Percentiles rank a stretch among this genome's conserved stretches.
phyloP scores from a whole-genome alignment of 108 stramenopile species.

The Nitzschia sp. region DNA sequence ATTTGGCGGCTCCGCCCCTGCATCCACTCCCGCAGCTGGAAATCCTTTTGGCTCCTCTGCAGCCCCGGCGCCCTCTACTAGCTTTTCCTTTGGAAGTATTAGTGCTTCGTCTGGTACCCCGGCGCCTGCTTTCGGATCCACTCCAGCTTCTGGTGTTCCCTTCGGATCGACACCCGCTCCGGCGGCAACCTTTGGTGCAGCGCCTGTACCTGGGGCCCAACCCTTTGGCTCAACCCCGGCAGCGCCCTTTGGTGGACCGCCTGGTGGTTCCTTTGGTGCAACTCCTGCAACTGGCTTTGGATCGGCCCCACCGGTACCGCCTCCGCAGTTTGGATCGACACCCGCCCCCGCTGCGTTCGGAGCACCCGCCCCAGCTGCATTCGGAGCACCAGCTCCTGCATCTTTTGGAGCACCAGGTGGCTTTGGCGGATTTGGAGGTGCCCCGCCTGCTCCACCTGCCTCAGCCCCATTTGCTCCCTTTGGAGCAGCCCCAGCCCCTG shows the following conservation, averaged over 20 bases:
- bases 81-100: slow-evolving; percentile 15
- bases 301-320: neutral
- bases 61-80: slow-evolving; percentile 2
- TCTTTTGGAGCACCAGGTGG: slow-evolving; percentile 11
- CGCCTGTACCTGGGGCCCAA: neutral
- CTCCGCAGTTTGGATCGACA: slow-evolving; percentile 7
- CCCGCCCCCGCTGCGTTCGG: slow-evolving; percentile 14
- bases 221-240: slow-evolving; percentile 23
- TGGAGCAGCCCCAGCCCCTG: slow-evolving; percentile 13
- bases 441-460: neutral
- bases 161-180: slow-evolving; percentile 28
- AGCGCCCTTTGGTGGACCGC: neutral
- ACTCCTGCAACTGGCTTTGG: slow-evolving; percentile 1
- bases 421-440: slow-evolving; percentile 3
- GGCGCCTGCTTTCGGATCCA: slow-evolving; percentile 23
- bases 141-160: slow-evolving; percentile 1
- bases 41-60: slow-evolving; percentile 4
- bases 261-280: slow-evolving; percentile 1
- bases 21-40: neutral
- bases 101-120: slow-evolving; percentile 9
- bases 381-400: slow-evolving; percentile 25
- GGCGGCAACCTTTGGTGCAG: neutral
- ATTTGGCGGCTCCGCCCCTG: slow-evolving; percentile 4
- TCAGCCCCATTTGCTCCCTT: neutral
- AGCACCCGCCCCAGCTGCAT: slow-evolving; percentile 6